These are phyloP conservation scores for Amniculicola lignicola DNA, from an alignment of 495 filamentous ascomycete species.

Conservation along the genomic window DNA sequence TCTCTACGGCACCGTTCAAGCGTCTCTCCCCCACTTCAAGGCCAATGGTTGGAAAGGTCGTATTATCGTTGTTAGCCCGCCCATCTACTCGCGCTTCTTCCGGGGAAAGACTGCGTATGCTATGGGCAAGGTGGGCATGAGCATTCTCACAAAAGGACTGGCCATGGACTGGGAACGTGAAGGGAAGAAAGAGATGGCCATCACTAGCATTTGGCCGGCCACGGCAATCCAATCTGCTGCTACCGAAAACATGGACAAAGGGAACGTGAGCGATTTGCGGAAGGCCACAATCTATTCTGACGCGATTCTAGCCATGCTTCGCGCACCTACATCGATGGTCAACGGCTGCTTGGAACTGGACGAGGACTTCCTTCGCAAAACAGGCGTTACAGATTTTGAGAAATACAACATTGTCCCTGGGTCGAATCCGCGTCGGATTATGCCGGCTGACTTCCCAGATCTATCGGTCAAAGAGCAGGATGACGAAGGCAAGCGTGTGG, in stretches of 20 bases:
- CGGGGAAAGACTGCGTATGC: slow-evolving; percentile 85
- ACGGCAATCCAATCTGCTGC: slow-evolving; percentile 67
- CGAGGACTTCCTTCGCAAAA: slow-evolving; percentile 73
- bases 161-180: slow-evolving; percentile 79
- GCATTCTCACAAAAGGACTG: slow-evolving; percentile 72
- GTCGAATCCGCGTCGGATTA: slow-evolving; percentile 65
- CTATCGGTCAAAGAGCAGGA: slow-evolving; percentile 74
- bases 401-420: slow-evolving; percentile 69
- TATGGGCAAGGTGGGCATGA: slow-evolving; percentile 84
- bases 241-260: slow-evolving; percentile 51
- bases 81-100: slow-evolving; percentile 83
- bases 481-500: slow-evolving; percentile 71
- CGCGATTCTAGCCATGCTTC: slow-evolving; percentile 71
- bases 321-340: slow-evolving; percentile 56
- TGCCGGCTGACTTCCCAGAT: slow-evolving; percentile 70
- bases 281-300: slow-evolving; percentile 77
- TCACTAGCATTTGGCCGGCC: slow-evolving; percentile 82
- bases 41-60: slow-evolving; percentile 55
- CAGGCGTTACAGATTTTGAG: slow-evolving; percentile 68
- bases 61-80: slow-evolving; percentile 78
- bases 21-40: slow-evolving; percentile 59
- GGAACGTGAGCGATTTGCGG: slow-evolving; percentile 53
- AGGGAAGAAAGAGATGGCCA: slow-evolving; percentile 63
- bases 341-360: slow-evolving; percentile 74
- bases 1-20: slow-evolving; percentile 65